phyloP scores from a whole-genome alignment of 2,329 filamentous ascomycete genomes.

The Aspergillus sp. region DNA sequence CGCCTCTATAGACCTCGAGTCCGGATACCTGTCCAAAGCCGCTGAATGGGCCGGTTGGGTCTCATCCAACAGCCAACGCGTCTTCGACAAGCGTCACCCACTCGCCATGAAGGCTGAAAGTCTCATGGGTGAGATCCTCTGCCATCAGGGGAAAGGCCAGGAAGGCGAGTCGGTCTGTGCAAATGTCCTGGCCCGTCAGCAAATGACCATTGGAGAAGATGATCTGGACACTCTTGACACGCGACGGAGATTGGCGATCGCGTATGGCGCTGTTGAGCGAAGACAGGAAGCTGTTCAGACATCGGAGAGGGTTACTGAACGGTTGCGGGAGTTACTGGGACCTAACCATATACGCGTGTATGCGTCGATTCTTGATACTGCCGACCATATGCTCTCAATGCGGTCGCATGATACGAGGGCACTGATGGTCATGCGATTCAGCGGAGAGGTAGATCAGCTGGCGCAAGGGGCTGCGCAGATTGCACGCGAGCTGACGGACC shows the following conservation, averaged over 20 bases:
- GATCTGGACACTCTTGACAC: constrained; percentile 34
- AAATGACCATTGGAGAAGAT: constrained; percentile 36
- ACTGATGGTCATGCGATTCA: constrained; percentile 14
- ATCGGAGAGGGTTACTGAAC: constrained; percentile 25
- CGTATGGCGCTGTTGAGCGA: constrained; percentile 26
- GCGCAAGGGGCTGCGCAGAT: constrained; percentile 19
- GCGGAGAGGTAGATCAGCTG: constrained; percentile 20
- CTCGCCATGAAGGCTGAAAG: constrained; percentile 34
- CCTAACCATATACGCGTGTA: constrained; percentile 31
- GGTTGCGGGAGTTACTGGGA: constrained; percentile 27
- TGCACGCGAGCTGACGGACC: constrained; percentile 24
- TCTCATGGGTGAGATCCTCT: constrained; percentile 31
- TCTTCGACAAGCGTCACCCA: constrained; percentile 29
- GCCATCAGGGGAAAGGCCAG: constrained; percentile 27
- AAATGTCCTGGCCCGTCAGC: constrained; percentile 35
- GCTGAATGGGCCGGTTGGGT: constrained; percentile 36
- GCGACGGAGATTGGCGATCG: constrained; percentile 28
- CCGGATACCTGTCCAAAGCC: constrained; percentile 28
- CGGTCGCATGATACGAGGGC: constrained; percentile 14
- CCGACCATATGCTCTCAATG: constrained; percentile 29
- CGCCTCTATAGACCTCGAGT: constrained; percentile 31
- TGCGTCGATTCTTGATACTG: constrained; percentile 21
- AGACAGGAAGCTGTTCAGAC: constrained; percentile 27
- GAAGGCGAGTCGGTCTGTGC: constrained; percentile 35
- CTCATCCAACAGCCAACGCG: constrained; percentile 28